phyloP scores from a whole-genome alignment of 2,329 filamentous ascomycete species.

The Xylaria sp. region DNA sequence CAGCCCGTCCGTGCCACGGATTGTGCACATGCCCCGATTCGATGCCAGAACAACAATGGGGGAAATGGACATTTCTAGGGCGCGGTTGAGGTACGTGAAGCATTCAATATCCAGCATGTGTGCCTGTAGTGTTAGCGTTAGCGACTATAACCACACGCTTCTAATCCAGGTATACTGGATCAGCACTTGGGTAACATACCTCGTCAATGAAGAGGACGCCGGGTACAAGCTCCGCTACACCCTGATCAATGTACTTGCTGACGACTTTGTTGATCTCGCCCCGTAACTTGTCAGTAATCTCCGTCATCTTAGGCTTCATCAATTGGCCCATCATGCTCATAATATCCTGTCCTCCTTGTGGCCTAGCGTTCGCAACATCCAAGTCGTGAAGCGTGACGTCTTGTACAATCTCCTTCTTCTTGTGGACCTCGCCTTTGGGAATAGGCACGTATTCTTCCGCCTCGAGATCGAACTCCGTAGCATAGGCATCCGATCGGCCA shows the following conservation, averaged over 20 bases:
- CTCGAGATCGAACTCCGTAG: constrained; percentile 97
- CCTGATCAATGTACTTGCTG: constrained; percentile 98
- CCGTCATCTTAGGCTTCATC: constrained; percentile 99
- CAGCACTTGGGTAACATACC: constrained; percentile 61
- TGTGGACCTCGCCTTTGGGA: constrained; percentile 98
- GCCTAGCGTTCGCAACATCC: constrained; percentile 93
- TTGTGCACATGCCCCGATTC: constrained; percentile 92
- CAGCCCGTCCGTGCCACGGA: constrained; percentile 85
- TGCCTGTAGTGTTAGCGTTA: constrained; percentile 65
- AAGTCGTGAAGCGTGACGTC: constrained; percentile 97
- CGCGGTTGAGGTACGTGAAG: constrained; percentile 98
- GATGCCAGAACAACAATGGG: constrained; percentile 98
- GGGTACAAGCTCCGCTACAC: constrained; percentile 96
- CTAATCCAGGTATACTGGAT: constrained; percentile 5
- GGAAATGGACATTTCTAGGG: constrained; percentile 93
- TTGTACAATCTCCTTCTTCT: constrained; percentile 99
- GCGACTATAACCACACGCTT: constrained; percentile 23
- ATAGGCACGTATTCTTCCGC: constrained; percentile 99
- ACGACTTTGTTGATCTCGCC: constrained; percentile 99
- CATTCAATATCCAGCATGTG: constrained; percentile 99
- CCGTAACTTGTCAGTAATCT: constrained; percentile 97
- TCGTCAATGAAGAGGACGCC: constrained; percentile 99
- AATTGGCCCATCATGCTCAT: constrained; percentile 99
- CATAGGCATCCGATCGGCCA: constrained; percentile 94
- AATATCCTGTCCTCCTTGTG: constrained; percentile 97